Conservation (phyloP, 1,139 yeast species). For the Kodamaea fungicola region DNA sequence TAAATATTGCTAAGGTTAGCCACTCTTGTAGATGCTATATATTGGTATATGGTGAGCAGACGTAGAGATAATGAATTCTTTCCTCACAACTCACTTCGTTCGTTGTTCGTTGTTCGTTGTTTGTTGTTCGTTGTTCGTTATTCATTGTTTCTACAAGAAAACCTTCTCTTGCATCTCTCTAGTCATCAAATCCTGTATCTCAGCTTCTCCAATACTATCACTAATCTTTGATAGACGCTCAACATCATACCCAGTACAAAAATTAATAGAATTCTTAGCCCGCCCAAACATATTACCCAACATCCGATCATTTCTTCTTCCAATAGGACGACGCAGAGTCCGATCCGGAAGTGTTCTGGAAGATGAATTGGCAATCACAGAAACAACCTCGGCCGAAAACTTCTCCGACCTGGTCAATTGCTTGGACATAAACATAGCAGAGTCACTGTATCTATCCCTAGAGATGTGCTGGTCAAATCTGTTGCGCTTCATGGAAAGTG, state of each 20-base stretch:
- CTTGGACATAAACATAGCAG: constrained; percentile 1
- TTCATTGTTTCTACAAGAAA: constrained; percentile 10
- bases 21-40: too few species aligned
- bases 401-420: constrained; percentile 6
- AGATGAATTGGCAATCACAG: constrained; percentile 3
- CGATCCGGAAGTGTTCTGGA: too few species aligned
- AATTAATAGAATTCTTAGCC: neutral
- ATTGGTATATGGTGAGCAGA: too few species aligned
- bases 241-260: constrained; percentile 9
- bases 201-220: constrained; percentile 11
- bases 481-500: constrained; percentile 6
- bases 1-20: too few species aligned
- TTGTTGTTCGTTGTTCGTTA: neutral
- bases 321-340: too few species aligned
- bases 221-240: constrained; percentile 8
- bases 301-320: too few species aligned
- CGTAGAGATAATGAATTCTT: too few species aligned
- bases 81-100: too few species aligned
- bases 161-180: constrained; percentile 22
- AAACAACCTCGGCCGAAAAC: constrained; percentile 7
- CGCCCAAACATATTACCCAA: too few species aligned
- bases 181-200: constrained; percentile 20
- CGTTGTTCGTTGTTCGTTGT: neutral
- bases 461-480: constrained; percentile 2
- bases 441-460: constrained; percentile 1